These are phyloP conservation scores for Alternaria tenuissima DNA, from an alignment of 2,329 filamentous ascomycete genomes.

Conservation along the genomic window DNA sequence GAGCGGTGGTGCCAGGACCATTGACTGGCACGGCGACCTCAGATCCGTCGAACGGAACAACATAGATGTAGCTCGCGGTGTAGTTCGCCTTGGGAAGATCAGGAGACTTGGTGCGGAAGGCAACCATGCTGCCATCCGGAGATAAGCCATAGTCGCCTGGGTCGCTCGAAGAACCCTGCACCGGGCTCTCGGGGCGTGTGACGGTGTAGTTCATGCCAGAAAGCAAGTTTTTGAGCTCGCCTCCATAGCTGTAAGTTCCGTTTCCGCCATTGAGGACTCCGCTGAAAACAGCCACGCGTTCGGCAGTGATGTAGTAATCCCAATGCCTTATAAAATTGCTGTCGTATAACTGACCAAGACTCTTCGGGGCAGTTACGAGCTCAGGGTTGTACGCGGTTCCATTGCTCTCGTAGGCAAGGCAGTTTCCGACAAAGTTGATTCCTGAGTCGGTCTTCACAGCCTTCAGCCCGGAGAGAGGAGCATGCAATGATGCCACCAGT, in stretches of 20 bases:
- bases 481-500: slow-evolving; percentile 53
- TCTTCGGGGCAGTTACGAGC: slow-evolving; percentile 65
- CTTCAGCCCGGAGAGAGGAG: slow-evolving; percentile 60
- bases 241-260: slow-evolving; percentile 41
- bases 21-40: slow-evolving; percentile 43
- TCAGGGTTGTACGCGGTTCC: slow-evolving; percentile 75
- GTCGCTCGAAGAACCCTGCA: slow-evolving; percentile 77
- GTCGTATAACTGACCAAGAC: slow-evolving; percentile 74
- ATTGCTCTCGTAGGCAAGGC: slow-evolving; percentile 68
- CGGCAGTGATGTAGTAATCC: slow-evolving; percentile 75
- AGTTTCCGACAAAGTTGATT: slow-evolving; percentile 61
- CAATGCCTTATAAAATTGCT: slow-evolving; percentile 82
- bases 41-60: slow-evolving; percentile 72
- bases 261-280: slow-evolving; percentile 61
- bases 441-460: slow-evolving; percentile 50
- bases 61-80: slow-evolving; percentile 85
- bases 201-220: slow-evolving; percentile 67
- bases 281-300: slow-evolving; percentile 77
- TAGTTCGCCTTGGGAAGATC: slow-evolving; percentile 74
- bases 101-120: slow-evolving; percentile 80
- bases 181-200: slow-evolving; percentile 69
- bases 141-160: slow-evolving; percentile 79
- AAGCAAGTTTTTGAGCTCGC: slow-evolving; percentile 57
- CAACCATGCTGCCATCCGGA: slow-evolving; percentile 66
- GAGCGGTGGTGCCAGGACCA: slow-evolving; percentile 41